Evolutionary conservation across 129 eudicot genomes (phyloP).

Genomic region (Pittosporum tobira): DNA sequence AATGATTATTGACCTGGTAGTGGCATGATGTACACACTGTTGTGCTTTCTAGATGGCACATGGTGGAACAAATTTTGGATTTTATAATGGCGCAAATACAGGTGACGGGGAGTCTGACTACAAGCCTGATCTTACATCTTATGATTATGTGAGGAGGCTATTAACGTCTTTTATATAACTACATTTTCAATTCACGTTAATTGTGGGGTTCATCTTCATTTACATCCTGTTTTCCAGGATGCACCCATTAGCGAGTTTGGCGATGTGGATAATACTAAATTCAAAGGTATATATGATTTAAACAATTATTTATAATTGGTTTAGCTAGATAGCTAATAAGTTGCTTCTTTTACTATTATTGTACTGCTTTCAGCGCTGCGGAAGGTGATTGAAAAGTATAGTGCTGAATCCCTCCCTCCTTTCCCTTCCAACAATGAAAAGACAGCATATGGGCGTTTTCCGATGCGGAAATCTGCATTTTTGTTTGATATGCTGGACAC

Average conservation of each 20-base stretch:
- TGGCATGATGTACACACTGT: conserved; percentile 9
- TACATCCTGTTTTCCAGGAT: conserved; percentile 43
- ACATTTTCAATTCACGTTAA: not conserved
- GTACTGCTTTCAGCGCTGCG: conserved; percentile 50
- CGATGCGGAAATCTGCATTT: conserved; percentile 36
- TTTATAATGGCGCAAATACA: conserved; percentile 86
- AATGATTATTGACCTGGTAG: conserved; percentile 6
- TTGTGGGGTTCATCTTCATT: not conserved
- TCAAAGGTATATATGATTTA: conserved; percentile 38
- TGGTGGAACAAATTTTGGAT: conserved; percentile 97
- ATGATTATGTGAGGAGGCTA: conserved; percentile 70
- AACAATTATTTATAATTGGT: too few species aligned
- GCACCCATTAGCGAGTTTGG: conserved; percentile 95
- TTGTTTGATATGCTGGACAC: conserved; percentile 40
- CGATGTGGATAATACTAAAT: conserved; percentile 75
- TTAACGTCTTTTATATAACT: not conserved
- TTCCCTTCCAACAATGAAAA: conserved; percentile 52
- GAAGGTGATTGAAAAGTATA: conserved; percentile 50
- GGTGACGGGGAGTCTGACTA: conserved; percentile 62
- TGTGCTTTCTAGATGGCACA: conserved; percentile 67
- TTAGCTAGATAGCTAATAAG: not conserved
- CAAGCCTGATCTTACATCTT: conserved; percentile 92
- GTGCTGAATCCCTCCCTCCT: conserved; percentile 43
- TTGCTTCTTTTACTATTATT: not conserved
- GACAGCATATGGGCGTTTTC: conserved; percentile 67